Evolutionary conservation across 352 stramenopile genomes (phyloP).

Genomic region (Salisapilia sapeloensis): DNA sequence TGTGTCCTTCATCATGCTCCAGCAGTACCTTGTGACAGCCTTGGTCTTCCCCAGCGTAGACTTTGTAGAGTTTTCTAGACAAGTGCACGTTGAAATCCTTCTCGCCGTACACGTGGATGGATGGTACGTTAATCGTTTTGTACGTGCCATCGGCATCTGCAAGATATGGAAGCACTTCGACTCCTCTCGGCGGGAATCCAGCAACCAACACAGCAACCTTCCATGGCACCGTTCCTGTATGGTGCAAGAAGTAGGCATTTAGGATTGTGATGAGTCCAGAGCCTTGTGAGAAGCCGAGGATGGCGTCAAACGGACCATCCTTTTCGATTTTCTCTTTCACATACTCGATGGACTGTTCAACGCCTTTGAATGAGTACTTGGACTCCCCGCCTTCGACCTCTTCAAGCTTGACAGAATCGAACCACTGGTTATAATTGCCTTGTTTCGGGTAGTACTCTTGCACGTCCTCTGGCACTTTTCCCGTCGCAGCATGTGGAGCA

Average conservation of each 20-base stretch:
- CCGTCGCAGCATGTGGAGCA: conserved; percentile 18
- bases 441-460: conserved; percentile 31
- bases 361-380: conserved; percentile 24
- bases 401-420: conserved; percentile 4
- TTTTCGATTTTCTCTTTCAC: conserved; percentile 21
- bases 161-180: conserved; percentile 14
- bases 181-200: conserved; percentile 9
- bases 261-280: conserved; percentile 25
- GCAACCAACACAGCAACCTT: conserved; percentile 30
- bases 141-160: conserved; percentile 14
- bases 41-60: conserved; percentile 18
- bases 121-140: conserved; percentile 16
- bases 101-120: conserved; percentile 46
- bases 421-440: conserved; percentile 11
- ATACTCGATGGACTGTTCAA: conserved; percentile 21
- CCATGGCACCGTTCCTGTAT: conserved; percentile 17
- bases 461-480: conserved; percentile 8
- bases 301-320: conserved; percentile 35
- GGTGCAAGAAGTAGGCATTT: conserved; percentile 25
- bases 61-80: conserved; percentile 19
- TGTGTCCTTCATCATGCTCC: conserved; percentile 34
- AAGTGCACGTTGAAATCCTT: too few species aligned
- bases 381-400: conserved; percentile 13
- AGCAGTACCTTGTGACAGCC: conserved; percentile 15
- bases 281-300: conserved; percentile 55